Evolutionary conservation across 768 basidiomycete species (phyloP).

Genomic region (Myochromella boudieri): DNA sequence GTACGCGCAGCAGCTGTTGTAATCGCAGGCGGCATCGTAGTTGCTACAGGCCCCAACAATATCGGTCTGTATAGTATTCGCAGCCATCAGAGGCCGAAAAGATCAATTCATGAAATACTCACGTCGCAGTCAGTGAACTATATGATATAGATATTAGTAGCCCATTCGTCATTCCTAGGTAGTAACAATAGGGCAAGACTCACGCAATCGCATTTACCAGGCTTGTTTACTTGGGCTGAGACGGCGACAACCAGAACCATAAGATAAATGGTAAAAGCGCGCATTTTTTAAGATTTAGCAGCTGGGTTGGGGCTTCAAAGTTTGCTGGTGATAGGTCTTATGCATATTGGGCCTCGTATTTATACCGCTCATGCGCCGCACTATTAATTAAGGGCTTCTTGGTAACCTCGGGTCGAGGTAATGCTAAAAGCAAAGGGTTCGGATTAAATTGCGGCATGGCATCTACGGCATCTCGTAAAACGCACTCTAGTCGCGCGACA

Average conservation of each 20-base stretch:
- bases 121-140: neutral
- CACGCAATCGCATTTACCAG: neutral
- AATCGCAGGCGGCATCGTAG: conserved; percentile 3
- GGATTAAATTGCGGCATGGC: no score
- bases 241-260: neutral
- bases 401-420: no score
- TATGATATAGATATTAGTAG: neutral
- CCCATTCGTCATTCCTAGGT: neutral
- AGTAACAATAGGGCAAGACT: neutral
- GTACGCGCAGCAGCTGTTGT: conserved; percentile 5
- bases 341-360: neutral
- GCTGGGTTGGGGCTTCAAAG: neutral
- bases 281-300: neutral
- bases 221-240: neutral
- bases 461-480: no score
- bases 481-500: no score
- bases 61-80: conserved; percentile 1
- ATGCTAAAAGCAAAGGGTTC: no score
- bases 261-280: conserved; percentile 1
- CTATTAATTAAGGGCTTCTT: no score
- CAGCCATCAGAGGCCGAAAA: neutral
- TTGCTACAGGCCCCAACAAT: conserved; percentile 5
- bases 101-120: neutral
- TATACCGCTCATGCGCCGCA: no score
- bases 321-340: neutral